These are phyloP conservation scores for Cryptosporidium bovis DNA, from an alignment of 169 alveolate genomes.

Conservation along the genomic window DNA sequence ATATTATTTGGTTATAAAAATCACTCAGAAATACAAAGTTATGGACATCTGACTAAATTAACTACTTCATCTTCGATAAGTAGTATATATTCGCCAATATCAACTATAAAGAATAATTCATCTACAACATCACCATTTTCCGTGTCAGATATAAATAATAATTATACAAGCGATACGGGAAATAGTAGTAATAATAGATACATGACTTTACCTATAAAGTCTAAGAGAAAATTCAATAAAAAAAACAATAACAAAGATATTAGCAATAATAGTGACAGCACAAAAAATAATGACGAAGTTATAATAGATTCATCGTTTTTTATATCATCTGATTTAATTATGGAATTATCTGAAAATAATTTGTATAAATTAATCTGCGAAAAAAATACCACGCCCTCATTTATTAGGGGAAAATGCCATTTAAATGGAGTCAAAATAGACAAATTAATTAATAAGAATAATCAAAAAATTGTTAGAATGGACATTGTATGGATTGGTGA, in stretches of 20 bases:
- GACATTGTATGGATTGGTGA: constrained; percentile 69
- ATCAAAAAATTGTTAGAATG: constrained; percentile 32
- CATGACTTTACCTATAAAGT: background rate
- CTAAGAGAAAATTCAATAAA: background rate
- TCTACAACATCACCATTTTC: constrained; percentile 35
- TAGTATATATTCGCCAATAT: constrained; percentile 35
- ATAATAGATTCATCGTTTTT: constrained; percentile 42
- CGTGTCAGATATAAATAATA: background rate
- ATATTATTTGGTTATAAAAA: constrained; percentile 46
- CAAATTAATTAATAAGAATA: constrained; percentile 2
- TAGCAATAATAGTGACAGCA: background rate
- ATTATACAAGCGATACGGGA: background rate
- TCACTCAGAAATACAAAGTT: constrained; percentile 1
- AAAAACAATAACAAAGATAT: background rate
- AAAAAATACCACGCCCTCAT: constrained; percentile 14
- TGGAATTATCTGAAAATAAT: constrained; percentile 26
- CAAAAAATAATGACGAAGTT: background rate
- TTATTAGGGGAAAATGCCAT: constrained; percentile 41
- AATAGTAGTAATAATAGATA: background rate
- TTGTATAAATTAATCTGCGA: constrained; percentile 18
- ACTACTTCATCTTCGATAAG: constrained; percentile 20
- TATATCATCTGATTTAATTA: constrained; percentile 35
- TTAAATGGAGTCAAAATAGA: constrained; percentile 60
- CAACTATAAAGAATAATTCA: background rate
- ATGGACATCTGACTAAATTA: background rate